These are phyloP conservation scores for Zarea fungicola DNA, from an alignment of 2,329 filamentous ascomycete species.

Conservation along the genomic window DNA sequence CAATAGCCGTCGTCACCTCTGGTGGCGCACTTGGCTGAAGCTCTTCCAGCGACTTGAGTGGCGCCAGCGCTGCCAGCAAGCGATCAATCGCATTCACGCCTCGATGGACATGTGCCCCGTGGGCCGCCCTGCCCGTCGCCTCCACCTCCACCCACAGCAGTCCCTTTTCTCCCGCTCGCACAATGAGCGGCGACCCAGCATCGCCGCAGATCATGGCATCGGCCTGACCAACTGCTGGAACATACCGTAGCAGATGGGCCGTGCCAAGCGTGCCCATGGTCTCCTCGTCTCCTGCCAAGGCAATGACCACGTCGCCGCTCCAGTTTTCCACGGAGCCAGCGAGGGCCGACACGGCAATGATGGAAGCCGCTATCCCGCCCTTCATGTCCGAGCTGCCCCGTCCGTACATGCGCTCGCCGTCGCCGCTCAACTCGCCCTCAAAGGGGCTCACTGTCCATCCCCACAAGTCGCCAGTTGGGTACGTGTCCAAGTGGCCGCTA, in stretches of 20 bases:
- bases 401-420: conserved; percentile 13
- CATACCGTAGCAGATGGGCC: conserved; percentile 10
- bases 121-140: conserved; percentile 11
- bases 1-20: conserved; percentile 4
- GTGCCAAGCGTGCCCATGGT: conserved; percentile 14
- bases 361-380: conserved; percentile 13
- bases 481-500: conserved; percentile 14
- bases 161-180: conserved; percentile 15
- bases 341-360: conserved; percentile 9
- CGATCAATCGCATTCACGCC: conserved; percentile 14
- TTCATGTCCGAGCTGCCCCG: conserved; percentile 15
- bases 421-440: conserved; percentile 11
- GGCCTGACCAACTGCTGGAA: neutral
- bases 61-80: conserved; percentile 4
- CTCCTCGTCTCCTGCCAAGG: conserved; percentile 15
- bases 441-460: conserved; percentile 10
- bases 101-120: conserved; percentile 15
- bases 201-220: conserved; percentile 15
- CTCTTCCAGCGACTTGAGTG: conserved; percentile 11
- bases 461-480: conserved; percentile 10
- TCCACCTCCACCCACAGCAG: conserved; percentile 14
- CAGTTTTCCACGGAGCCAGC: conserved; percentile 6
- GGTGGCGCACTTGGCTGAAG: neutral
- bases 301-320: conserved; percentile 13
- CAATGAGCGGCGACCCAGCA: conserved; percentile 13